These are phyloP conservation scores for Basipetospora chlamydospora DNA, from an alignment of 2,329 filamentous ascomycete species.

Conservation along the genomic window DNA sequence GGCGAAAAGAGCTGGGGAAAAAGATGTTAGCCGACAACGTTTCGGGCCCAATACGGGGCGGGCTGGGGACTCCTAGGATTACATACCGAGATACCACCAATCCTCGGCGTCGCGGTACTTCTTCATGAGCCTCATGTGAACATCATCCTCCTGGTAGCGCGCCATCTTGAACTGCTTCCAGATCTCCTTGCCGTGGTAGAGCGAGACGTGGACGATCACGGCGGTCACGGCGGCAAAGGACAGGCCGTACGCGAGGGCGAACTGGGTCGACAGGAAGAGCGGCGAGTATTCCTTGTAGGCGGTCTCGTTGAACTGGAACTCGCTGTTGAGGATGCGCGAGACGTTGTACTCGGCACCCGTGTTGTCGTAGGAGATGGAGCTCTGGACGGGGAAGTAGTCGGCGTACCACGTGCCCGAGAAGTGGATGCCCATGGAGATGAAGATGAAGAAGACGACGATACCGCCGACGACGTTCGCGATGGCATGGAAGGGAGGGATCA, in stretches of 20 bases:
- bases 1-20: conserved; percentile 27
- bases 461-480: conserved; percentile 43
- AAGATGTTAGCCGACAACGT: not conserved
- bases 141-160: conserved; percentile 40
- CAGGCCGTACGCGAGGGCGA: conserved; percentile 43
- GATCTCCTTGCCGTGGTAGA: conserved; percentile 42
- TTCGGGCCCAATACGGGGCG: conserved; percentile 18
- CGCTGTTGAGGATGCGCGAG: conserved; percentile 30
- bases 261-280: conserved; percentile 49
- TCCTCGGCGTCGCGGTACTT: conserved; percentile 44
- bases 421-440: conserved; percentile 29
- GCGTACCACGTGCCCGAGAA: conserved; percentile 31
- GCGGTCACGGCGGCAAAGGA: conserved; percentile 54
- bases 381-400: conserved; percentile 40
- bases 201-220: conserved; percentile 38
- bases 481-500: conserved; percentile 45
- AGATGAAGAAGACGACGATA: conserved; percentile 33
- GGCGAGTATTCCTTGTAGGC: conserved; percentile 43
- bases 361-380: conserved; percentile 41
- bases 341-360: conserved; percentile 36
- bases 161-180: conserved; percentile 39
- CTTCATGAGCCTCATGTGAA: conserved; percentile 47
- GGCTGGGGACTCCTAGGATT: too few relatives aligned
- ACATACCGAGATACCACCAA: conserved; percentile 42
- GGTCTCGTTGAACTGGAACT: conserved; percentile 32